These are phyloP conservation scores for Dichotomocladium elegans DNA, from an alignment of 371 early-diverging fungal genomes.

Conservation along the genomic window DNA sequence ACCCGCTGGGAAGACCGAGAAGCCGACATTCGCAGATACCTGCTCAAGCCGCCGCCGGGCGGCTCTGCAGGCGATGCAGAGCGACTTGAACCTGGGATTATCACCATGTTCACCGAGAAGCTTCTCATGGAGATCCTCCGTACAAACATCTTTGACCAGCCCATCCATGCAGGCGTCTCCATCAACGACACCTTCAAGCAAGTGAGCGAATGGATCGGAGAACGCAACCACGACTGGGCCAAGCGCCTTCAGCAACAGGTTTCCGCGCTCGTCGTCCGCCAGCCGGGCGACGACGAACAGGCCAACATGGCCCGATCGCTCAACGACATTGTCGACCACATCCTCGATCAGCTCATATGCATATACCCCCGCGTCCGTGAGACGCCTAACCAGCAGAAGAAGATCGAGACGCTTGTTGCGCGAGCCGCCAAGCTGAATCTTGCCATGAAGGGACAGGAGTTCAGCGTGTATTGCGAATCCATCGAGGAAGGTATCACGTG, in stretches of 20 bases:
- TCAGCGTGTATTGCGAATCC: conserved; percentile 22
- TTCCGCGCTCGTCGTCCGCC: conserved; percentile 30
- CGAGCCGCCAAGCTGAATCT: conserved; percentile 31
- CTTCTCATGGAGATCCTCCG: conserved; percentile 25
- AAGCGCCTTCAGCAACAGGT: conserved; percentile 38
- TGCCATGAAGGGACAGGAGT: conserved; percentile 44
- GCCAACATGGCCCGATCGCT: conserved; percentile 18
- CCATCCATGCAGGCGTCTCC: conserved; percentile 40
- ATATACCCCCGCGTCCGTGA: conserved; percentile 28
- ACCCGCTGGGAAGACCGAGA: conserved; percentile 13
- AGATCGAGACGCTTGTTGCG: conserved; percentile 24
- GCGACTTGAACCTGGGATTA: conserved; percentile 27
- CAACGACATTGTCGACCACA: conserved; percentile 12
- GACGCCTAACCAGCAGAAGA: conserved; percentile 19
- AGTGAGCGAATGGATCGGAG: conserved; percentile 30
- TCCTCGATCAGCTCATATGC: conserved; percentile 13
- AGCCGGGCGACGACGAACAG: conserved; percentile 28
- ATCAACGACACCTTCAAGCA: conserved; percentile 34
- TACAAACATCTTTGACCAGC: conserved; percentile 25
- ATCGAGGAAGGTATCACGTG: conserved; percentile 28
- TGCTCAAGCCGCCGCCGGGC: no score
- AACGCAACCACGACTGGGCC: conserved; percentile 34
- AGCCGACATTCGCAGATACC: conserved; percentile 3
- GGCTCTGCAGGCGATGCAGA: conserved; percentile 3
- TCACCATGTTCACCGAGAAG: conserved; percentile 42